These are phyloP conservation scores for Chaetothyriales sp. DNA, from an alignment of 2,329 filamentous ascomycete species.

Conservation along the genomic window DNA sequence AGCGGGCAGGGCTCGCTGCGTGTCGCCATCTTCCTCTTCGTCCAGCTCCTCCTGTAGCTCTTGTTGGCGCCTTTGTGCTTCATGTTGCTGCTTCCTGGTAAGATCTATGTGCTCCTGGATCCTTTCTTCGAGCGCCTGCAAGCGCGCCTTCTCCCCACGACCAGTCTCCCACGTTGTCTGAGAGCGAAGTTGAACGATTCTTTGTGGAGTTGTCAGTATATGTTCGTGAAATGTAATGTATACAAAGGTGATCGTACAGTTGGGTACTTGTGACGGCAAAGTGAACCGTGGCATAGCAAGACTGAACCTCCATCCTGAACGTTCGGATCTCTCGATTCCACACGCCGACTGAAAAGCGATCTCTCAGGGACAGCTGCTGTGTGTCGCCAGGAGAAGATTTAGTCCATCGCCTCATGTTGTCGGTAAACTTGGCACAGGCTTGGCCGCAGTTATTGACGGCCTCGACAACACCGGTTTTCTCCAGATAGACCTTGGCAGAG, in stretches of 20 bases:
- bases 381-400: not conserved
- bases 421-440: not conserved
- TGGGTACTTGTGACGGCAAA: not conserved
- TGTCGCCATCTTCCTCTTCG: not conserved
- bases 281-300: not conserved
- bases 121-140: not conserved
- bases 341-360: not conserved
- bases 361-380: not conserved
- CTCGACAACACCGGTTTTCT: not conserved
- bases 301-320: not conserved
- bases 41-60: not conserved
- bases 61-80: not conserved
- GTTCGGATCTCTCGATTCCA: not conserved
- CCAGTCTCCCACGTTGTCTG: not conserved
- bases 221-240: not conserved
- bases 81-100: not conserved
- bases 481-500: constrained; percentile 3
- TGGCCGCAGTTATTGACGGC: not conserved
- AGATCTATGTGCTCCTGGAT: not conserved
- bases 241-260: not conserved
- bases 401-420: not conserved
- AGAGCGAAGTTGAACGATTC: not conserved
- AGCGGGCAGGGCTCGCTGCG: not conserved
- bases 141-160: not conserved
- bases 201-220: not conserved